These are phyloP conservation scores for Neurospora pannonica DNA, from an alignment of 495 filamentous ascomycete genomes.

Conservation along the genomic window DNA sequence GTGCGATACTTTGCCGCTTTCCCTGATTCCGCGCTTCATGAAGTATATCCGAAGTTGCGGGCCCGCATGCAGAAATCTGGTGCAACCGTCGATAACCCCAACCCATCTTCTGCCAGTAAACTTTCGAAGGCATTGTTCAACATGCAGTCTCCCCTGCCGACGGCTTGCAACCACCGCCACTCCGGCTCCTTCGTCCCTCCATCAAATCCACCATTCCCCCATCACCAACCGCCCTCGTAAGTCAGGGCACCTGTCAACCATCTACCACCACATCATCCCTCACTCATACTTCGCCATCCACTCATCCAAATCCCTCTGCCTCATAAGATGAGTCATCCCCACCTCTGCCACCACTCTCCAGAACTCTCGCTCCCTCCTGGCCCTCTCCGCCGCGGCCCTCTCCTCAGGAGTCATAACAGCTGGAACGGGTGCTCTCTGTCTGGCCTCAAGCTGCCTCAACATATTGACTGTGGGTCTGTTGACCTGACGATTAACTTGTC, in stretches of 20 bases:
- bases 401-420: not conserved
- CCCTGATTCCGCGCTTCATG: not conserved
- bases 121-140: too few relatives aligned
- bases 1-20: not conserved
- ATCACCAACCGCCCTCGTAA: too few relatives aligned
- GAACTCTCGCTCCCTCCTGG: too few relatives aligned
- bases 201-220: too few relatives aligned
- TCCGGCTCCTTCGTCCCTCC: not conserved
- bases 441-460: not conserved
- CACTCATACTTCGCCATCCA: too few relatives aligned
- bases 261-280: too few relatives aligned
- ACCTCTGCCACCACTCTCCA: too few relatives aligned
- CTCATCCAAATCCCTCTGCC: too few relatives aligned
- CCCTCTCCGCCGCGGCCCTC: not conserved
- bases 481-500: too few relatives aligned
- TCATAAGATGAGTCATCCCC: too few relatives aligned
- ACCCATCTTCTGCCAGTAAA: not conserved
- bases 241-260: too few relatives aligned
- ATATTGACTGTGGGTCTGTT: not conserved
- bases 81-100: not conserved
- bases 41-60: not conserved
- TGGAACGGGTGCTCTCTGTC: not conserved
- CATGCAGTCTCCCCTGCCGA: too few relatives aligned
- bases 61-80: not conserved
- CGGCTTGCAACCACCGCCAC: not conserved